Percentiles rank a stretch among this genome's conserved stretches.
Evolutionary conservation across 257 asterid species (phyloP).

Genomic region (Nemophila menziesii): DNA sequence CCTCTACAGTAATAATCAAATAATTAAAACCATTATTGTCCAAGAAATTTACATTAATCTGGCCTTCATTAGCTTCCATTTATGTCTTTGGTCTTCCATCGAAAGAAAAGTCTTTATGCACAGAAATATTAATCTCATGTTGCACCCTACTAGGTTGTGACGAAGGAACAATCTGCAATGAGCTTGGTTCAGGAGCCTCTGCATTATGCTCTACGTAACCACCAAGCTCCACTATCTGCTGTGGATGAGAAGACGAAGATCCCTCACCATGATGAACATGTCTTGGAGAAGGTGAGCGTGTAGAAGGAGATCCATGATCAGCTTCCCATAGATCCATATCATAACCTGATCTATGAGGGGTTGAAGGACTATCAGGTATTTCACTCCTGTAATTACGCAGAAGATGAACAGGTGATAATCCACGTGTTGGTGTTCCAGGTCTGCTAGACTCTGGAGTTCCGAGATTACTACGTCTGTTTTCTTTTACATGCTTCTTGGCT

Average conservation of each 20-base stretch:
- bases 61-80: no score
- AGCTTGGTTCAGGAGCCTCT: neutral
- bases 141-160: neutral
- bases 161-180: no score
- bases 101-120: neutral
- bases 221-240: neutral
- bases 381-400: conserved; percentile 40
- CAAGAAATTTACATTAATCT: no score
- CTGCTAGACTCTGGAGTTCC: conserved; percentile 53
- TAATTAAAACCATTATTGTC: no score
- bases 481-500: conserved; percentile 64
- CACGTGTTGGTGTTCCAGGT: conserved; percentile 45
- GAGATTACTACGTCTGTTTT: conserved; percentile 26
- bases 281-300: neutral
- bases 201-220: neutral
- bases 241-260: neutral
- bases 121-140: neutral
- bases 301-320: neutral
- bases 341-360: conserved; percentile 27
- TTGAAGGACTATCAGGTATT: conserved; percentile 23
- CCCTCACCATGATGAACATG: neutral
- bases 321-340: conserved; percentile 34
- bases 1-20: no score
- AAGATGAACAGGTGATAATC: conserved; percentile 69
- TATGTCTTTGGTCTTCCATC: neutral